Evolutionary conservation across 2,329 filamentous ascomycete species (phyloP), one percentile per base, ranked within the genome.

Genomic region (Paramyrothecium roridum): DNA sequence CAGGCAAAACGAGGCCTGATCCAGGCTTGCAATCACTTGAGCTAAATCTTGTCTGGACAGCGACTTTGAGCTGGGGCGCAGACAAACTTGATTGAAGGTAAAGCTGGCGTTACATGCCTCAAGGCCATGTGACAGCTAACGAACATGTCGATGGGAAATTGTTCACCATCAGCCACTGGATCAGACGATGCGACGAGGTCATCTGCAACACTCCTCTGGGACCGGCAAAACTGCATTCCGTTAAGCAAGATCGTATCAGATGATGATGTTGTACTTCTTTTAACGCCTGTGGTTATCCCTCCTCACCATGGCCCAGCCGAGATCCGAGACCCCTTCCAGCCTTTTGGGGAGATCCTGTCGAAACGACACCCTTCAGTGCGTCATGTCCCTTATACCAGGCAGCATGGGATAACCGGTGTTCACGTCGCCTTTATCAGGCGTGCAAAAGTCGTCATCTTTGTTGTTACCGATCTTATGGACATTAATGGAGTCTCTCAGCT

Each of bases 341-440:
- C 82, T 16, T 75, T 93, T 19, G 89, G 89, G 20, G 79, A 80
- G 58, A 81, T 84, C 48, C 69, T 93, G 50, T 82, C 84, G 50
- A 75, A 72, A 50, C 77, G 81, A 61, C 85, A 89, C 64, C 73
- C 79, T 3, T 79, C 78, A 68, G 77, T 92, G 57, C 83, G 86
- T 20, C 89, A 92, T 66, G 83, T 91, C 47, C 88, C 89, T 7
- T 93, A 90, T 64, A 83, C 85, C 6, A 81, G 84, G 49, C 77
- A 79, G 52, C 71, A 77, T 56, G 87, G 87, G 46, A 84, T 90
- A 67, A 88, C 85, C 3, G 76, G 79, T 21, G 79, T 82, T 48
- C 85, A 92, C 69, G 72, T 80, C 50, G 79, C 79, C 52, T 88
- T 89, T 62, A 79, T 90, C 53, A 79, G 77, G 55, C 75, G 81